A percentile compares a stretch with the other conserved stretches of the same genome.
phyloP scores from a whole-genome alignment of 192 early-diverging fungal genomes.

The Backusella westeae region DNA sequence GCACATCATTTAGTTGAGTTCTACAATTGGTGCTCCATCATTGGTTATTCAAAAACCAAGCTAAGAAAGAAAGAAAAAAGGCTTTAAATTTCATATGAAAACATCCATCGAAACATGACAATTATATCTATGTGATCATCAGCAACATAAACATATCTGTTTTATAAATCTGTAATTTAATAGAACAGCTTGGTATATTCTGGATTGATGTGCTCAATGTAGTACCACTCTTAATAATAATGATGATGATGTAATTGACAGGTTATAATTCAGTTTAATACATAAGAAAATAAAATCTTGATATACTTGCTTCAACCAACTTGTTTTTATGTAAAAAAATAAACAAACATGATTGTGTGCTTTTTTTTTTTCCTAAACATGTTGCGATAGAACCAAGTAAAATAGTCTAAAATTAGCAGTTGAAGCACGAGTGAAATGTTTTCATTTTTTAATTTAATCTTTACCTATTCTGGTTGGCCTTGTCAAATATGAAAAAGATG shows the following conservation, averaged over 20 bases:
- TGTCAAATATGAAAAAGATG: neutral
- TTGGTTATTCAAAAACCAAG: neutral
- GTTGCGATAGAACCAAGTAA: too few relatives aligned
- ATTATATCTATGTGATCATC: neutral
- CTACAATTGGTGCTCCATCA: neutral
- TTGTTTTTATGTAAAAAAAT: too few relatives aligned
- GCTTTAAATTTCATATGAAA: neutral
- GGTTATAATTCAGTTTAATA: neutral
- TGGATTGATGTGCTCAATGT: too few relatives aligned
- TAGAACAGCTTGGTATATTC: neutral
- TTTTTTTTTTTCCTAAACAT: too few relatives aligned
- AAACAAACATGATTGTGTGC: too few relatives aligned
- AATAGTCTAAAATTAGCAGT: neutral
- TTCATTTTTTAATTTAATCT: slow-evolving; percentile 1
- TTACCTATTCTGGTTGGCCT: slow-evolving; percentile 4
- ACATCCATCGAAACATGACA: too few relatives aligned
- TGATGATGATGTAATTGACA: neutral
- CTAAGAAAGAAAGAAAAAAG: neutral
- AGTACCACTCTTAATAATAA: too few relatives aligned
- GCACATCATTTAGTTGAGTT: too few relatives aligned
- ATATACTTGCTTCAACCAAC: too few relatives aligned
- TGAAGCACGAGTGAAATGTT: neutral
- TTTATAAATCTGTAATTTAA: neutral
- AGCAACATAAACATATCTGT: neutral
- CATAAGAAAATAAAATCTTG: too few relatives aligned